Conservation (phyloP, 305 asterid genomes). For the Fraxinus paxiana region DNA sequence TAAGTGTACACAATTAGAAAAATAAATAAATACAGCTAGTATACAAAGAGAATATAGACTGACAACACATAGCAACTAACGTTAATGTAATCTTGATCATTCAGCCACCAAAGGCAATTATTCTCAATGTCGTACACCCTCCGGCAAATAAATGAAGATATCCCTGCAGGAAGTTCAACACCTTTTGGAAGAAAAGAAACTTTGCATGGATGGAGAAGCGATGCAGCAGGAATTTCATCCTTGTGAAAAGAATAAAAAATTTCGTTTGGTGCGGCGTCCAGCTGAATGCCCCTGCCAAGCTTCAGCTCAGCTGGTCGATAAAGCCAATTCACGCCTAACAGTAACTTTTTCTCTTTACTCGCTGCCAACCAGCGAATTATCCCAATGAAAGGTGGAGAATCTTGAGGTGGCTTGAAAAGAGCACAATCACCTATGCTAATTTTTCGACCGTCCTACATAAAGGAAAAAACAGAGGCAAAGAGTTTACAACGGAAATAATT, state of each 20-base stretch:
- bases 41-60: neutral
- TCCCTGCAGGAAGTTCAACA: constrained; percentile 71
- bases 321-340: constrained; percentile 78
- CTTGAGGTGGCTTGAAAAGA: constrained; percentile 52
- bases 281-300: constrained; percentile 64
- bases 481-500: neutral
- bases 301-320: constrained; percentile 82
- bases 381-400: constrained; percentile 53
- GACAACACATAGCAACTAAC: constrained; percentile 46
- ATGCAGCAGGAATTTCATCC: constrained; percentile 80
- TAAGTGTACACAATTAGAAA: neutral
- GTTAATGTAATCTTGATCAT: constrained; percentile 74
- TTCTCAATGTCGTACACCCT: constrained; percentile 71
- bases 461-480: neutral
- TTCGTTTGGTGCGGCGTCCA: constrained; percentile 73
- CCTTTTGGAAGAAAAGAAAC: constrained; percentile 96
- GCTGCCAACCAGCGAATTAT: constrained; percentile 54
- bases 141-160: constrained; percentile 78
- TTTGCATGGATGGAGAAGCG: constrained; percentile 93
- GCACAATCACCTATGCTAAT: constrained; percentile 55
- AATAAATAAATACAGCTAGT: neutral
- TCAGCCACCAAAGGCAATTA: constrained; percentile 84
- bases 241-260: constrained; percentile 43
- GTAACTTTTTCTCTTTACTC: constrained; percentile 47
- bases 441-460: constrained; percentile 50